Evolutionary conservation across 768 basidiomycete genomes (phyloP), one percentile per base, ranked within the genome.

Genomic region (Tylopilus plumbeoviolaceoides): DNA sequence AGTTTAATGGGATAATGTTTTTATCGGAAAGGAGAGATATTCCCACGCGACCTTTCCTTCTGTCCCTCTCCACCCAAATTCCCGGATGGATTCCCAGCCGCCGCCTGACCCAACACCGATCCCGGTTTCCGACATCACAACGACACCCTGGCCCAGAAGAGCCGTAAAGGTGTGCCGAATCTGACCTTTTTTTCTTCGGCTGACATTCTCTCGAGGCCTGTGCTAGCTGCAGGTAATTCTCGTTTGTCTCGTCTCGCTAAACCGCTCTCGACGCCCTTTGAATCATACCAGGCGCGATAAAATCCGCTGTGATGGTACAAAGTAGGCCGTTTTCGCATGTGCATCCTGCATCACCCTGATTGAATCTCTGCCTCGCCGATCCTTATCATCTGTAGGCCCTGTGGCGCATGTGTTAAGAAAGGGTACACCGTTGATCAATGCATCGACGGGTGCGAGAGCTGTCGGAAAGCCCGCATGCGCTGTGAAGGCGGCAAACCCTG

Each of bases 381-480:
- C 31, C 28, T 43, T 31, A 36, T 48, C 21, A 33, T 44, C 17
- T 10, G 6, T 53, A 83, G 82, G 57, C 84, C 84, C n/a, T 85
- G 83, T 61, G 68, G 72, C 43, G 76, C 77, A 20, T 85, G 84
- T 58, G 60, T 70, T 25, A 84, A 77, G 70, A 84, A 80, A 56
- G 78, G 80, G 12, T 77, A 77, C 59, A 56, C 65, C 28, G 66
- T 73, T 44, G 75, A 80, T 56, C 77, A 79, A 59, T 85, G 84
- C 58, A 73, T 78, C 36, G 80, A 83, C 57, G 84, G 84, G 2
- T 85, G 84, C 58, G 80, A 82, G 59, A 69, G 73, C 25, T 85
- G 84, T 58, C 73, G 84, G 50, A 72, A 76, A 31, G 74, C 77
- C 59, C 73, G 76, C 35, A 59, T 81, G 30, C 76, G 71, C 1